phyloP scores from a whole-genome alignment of 2,329 filamentous ascomycete species.

The Aspergillus ustus region DNA sequence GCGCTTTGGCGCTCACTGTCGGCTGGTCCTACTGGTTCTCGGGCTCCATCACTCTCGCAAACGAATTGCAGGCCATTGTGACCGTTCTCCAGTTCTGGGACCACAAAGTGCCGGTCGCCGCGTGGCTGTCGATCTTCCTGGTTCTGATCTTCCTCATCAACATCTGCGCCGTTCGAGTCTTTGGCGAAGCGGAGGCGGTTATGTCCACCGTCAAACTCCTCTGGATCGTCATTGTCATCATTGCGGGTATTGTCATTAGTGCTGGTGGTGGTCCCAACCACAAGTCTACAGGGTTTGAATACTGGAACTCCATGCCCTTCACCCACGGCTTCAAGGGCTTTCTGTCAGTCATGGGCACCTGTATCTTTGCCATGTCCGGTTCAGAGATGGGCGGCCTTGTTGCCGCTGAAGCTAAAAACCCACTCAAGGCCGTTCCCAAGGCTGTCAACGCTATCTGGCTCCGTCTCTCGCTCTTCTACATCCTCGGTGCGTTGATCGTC shows the following conservation, averaged over 20 bases:
- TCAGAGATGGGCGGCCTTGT: conserved; percentile 51
- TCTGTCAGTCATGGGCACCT: conserved; percentile 42
- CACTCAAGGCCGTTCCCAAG: conserved; percentile 48
- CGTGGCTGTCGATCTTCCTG: conserved; percentile 52
- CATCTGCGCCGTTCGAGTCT: conserved; percentile 49
- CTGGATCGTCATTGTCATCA: conserved; percentile 56
- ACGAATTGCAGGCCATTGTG: conserved; percentile 47
- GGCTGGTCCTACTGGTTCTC: conserved; percentile 56
- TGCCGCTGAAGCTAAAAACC: conserved; percentile 51
- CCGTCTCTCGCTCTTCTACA: conserved; percentile 52
- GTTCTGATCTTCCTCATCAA: conserved; percentile 51
- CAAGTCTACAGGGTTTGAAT: conserved; percentile 49
- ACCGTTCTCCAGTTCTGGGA: conserved; percentile 54
- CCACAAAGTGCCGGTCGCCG: conserved; percentile 47
- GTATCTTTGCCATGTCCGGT: conserved; percentile 47
- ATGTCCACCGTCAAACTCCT: conserved; percentile 52
- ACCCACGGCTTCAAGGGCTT: conserved; percentile 53
- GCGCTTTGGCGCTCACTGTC: conserved; percentile 50
- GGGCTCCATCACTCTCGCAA: conserved; percentile 52
- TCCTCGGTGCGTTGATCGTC: conserved; percentile 51
- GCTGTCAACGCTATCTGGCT: conserved; percentile 54
- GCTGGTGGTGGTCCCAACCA: conserved; percentile 50
- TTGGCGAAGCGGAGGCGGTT: conserved; percentile 53
- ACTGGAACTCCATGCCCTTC: conserved; percentile 51
- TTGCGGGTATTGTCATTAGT: conserved; percentile 50